Percentiles rank a stretch among this genome's conserved stretches.
phyloP scores from a whole-genome alignment of 75 land plant genomes.

The Sequoiadendron giganteum region DNA sequence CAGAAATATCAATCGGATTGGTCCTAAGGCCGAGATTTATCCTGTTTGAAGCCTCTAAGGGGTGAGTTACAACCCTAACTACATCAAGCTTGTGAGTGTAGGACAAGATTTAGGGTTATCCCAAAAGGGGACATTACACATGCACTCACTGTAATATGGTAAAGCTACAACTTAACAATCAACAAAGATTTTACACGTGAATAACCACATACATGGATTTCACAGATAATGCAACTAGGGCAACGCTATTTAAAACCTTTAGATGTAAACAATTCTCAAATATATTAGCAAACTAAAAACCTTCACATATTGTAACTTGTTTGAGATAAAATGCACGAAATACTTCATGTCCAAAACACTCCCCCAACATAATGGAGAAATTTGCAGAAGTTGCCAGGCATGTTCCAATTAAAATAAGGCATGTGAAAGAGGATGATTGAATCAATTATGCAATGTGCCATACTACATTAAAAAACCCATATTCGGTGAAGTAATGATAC shows the following conservation, averaged over 20 bases:
- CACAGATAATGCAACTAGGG: background rate
- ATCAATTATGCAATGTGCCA: too few relatives aligned
- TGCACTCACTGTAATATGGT: background rate
- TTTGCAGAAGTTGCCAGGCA: background rate
- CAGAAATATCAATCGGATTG: too few relatives aligned
- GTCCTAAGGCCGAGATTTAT: too few relatives aligned
- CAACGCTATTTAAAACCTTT: background rate
- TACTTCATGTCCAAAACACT: background rate
- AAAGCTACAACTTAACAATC: background rate
- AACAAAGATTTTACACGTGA: background rate
- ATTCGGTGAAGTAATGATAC: background rate
- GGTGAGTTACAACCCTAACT: too few relatives aligned
- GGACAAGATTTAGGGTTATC: too few relatives aligned
- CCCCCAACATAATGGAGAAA: too few relatives aligned
- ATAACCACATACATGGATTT: background rate
- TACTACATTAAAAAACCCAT: background rate
- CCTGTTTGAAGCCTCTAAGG: too few relatives aligned
- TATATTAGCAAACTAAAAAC: too few relatives aligned
- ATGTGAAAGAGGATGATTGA: too few relatives aligned
- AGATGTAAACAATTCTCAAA: too few relatives aligned
- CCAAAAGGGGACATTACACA: background rate
- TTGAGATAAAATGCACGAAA: background rate
- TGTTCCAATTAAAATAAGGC: background rate
- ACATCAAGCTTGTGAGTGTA: too few relatives aligned
- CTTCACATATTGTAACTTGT: background rate